Evolutionary conservation across 1,139 yeast species (phyloP), one percentile per base, ranked within the genome.

Genomic region (Candida sp.): DNA sequence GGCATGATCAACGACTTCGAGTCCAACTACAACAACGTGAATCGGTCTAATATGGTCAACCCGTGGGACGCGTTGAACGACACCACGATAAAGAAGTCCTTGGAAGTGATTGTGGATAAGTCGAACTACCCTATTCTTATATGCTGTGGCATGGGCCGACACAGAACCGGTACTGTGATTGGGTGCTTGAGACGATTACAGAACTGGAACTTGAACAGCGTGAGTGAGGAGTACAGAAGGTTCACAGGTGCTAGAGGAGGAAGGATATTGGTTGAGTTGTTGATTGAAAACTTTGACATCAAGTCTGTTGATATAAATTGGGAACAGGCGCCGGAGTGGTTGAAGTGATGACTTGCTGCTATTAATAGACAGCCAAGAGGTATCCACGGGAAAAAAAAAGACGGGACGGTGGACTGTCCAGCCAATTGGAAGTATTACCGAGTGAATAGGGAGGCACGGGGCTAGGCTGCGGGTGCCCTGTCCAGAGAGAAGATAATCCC

Each of bases 31-130:
- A 26, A 12, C 12, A 41, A 27, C 30, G 8, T 5, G 23, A 46
- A 42, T 12, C 28, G 23, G 11, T 37, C 37, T 9, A 27, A 44
- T 33, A 42, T 51, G 37, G 42, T 51, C 5, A 88, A 88, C 58
- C 97, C 98, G 1, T 93, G 99, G 99, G 98, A 94, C 69, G 94
- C 97, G n/a, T 76, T 94, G 42, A 89, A 92, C 31, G 97, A 92
- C 63, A 78, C 83, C 38, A 86, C 96, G 31, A 92, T 93, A 46
- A 83, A 83, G 33, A 86, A 84, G 55, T 96, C 98, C 0, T 72
- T 93, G 55, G 90, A 87, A 57, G 78, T 91, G 43, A 86, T 93
- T 35, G 82, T 87, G 49, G 82, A 90, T 61, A 79, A 78, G 56
- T 78, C 81, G n/a, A 84, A 86, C 64, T 90, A 90, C 62, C 98